Conservation (phyloP, 2,329 filamentous ascomycete species). For the Stemphylium beticola region DNA sequence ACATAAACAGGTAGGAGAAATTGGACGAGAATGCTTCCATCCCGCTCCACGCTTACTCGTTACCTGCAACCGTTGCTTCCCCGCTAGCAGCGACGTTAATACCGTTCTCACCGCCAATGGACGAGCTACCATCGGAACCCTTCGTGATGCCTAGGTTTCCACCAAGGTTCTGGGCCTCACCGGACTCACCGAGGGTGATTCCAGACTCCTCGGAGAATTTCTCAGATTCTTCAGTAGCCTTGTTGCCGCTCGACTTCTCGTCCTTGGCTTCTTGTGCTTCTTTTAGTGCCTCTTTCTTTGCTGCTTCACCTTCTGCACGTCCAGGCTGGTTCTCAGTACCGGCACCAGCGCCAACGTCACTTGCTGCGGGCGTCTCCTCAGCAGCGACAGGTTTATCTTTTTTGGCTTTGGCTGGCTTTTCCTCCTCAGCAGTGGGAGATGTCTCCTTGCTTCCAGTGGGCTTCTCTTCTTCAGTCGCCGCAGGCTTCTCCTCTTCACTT, state of each 20-base stretch:
- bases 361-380: constrained; percentile 7
- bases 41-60: constrained; percentile 10
- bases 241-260: constrained; percentile 31
- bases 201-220: constrained; percentile 37
- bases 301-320: constrained; percentile 18
- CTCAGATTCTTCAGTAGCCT: constrained; percentile 40
- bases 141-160: constrained; percentile 44
- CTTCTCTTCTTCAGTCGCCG: constrained; percentile 6
- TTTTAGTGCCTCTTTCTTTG: constrained; percentile 22
- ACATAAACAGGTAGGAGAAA: neutral
- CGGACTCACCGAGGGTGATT: constrained; percentile 32
- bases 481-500: neutral
- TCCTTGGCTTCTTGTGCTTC: constrained; percentile 25
- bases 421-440: neutral
- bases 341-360: constrained; percentile 12
- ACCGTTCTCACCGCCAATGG: constrained; percentile 38
- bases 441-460: constrained; percentile 1
- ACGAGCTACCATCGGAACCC: constrained; percentile 40
- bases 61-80: constrained; percentile 30
- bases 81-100: constrained; percentile 40
- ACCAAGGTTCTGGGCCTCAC: constrained; percentile 37
- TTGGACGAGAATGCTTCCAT: neutral
- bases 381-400: neutral
- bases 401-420: neutral
- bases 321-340: constrained; percentile 30